These are phyloP conservation scores for Kwoniella bestiolae DNA, from an alignment of 768 basidiomycete genomes.

Conservation along the genomic window DNA sequence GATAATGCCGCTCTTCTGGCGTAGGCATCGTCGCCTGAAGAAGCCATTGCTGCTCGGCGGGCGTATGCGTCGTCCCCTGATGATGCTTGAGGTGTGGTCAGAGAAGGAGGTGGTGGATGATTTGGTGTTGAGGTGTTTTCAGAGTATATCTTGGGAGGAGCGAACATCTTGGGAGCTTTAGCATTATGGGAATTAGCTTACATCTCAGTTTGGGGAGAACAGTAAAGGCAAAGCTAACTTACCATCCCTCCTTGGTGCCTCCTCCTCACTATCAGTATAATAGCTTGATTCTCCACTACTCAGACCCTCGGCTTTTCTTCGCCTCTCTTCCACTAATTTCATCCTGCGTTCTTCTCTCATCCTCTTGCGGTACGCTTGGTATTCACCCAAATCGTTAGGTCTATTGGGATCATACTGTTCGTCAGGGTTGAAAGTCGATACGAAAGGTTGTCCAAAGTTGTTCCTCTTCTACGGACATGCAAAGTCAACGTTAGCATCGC, in stretches of 20 bases:
- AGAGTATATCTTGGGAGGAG: slow-evolving; percentile 42
- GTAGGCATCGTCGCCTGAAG: slow-evolving; percentile 31
- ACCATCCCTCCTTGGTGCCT: slow-evolving; percentile 53
- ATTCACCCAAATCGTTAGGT: slow-evolving; percentile 56
- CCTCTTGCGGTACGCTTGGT: slow-evolving; percentile 49
- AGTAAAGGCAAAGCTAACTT: slow-evolving; percentile 16
- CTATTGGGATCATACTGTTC: slow-evolving; percentile 55
- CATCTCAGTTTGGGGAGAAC: background rate
- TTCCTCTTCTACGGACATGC: slow-evolving; percentile 23
- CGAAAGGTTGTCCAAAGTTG: slow-evolving; percentile 25
- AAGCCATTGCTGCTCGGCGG: slow-evolving; percentile 38
- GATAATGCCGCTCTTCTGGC: slow-evolving; percentile 32
- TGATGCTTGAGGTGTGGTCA: slow-evolving; percentile 23
- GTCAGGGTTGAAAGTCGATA: slow-evolving; percentile 52
- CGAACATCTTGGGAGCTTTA: slow-evolving; percentile 44
- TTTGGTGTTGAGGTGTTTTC: background rate
- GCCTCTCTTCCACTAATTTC: slow-evolving; percentile 39
- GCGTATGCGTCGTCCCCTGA: slow-evolving; percentile 49
- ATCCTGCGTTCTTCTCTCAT: slow-evolving; percentile 45
- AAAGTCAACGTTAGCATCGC: background rate
- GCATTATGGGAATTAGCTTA: background rate
- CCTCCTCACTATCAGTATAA: slow-evolving; percentile 54
- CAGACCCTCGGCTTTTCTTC: slow-evolving; percentile 34
- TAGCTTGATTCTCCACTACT: slow-evolving; percentile 47
- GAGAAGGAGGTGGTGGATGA: slow-evolving; percentile 22